A percentile compares a stretch with the other conserved stretches of the same genome.
phyloP scores from a whole-genome alignment of 331 rosid genomes.

The Acacia concinna region DNA sequence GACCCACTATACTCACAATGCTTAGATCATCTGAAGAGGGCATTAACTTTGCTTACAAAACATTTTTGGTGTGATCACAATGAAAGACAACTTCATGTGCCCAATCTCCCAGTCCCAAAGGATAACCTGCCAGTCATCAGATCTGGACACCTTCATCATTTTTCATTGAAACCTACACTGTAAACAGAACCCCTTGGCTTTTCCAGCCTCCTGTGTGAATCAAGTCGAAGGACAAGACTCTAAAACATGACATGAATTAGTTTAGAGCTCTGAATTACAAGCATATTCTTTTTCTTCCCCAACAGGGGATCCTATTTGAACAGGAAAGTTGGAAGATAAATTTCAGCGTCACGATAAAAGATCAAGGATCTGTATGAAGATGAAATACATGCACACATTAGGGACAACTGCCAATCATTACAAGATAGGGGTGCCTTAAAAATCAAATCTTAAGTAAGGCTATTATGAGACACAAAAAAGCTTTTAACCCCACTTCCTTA shows the following conservation, averaged over 20 bases:
- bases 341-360: not conserved
- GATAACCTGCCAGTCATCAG: conserved; percentile 58
- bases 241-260: conserved; percentile 21
- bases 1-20: too few relatives aligned
- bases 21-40: conserved; percentile 55
- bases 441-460: too few relatives aligned
- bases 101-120: conserved; percentile 73
- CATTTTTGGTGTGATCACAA: conserved; percentile 53
- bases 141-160: conserved; percentile 60
- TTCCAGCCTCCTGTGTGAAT: conserved; percentile 45
- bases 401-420: too few relatives aligned
- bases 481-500: too few relatives aligned
- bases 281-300: not conserved
- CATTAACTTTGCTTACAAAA: conserved; percentile 65
- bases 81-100: conserved; percentile 39
- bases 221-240: conserved; percentile 62
- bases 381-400: too few relatives aligned
- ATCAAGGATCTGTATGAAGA: not conserved
- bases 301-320: not conserved
- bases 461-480: too few relatives aligned
- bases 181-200: conserved; percentile 63
- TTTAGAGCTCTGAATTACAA: not conserved
- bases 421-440: too few relatives aligned
- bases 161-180: conserved; percentile 58
- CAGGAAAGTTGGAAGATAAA: not conserved